Evolutionary conservation across 2,329 filamentous ascomycete genomes (phyloP), one percentile per base, ranked within the genome.

Genomic region (Bimuria novae-zelandiae): DNA sequence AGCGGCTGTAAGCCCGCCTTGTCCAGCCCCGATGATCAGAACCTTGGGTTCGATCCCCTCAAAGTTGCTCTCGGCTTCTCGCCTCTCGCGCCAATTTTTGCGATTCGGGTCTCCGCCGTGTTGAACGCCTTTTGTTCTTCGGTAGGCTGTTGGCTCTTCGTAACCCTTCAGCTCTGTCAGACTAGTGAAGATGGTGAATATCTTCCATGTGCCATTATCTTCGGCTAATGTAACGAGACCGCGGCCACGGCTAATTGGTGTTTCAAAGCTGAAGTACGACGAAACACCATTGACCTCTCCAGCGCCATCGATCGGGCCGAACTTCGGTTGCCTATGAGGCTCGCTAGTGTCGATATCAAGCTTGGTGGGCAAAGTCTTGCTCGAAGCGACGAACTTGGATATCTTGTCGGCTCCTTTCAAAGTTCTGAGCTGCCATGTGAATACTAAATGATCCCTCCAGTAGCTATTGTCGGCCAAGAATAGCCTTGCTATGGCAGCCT

Each of bases 371-470:
- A 71, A 59, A 22, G 74, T 70, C 54, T 60, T 78, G 30, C 58
- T 65, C 7, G 52, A 50, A 17, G 59, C 57, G 69, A 70, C 63
- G 44, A 46, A 64, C 35, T 39, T 83, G 79, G 25, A 72, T 74
- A 44, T 76, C 57, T 41, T 68, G 64, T 11, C 79, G 77, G 56
- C 80, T 78, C 65, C 68, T 44, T 70, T 68, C n/a, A 82, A 61
- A 0, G 84, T 86, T 30, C 76, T 80, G 21, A 84, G 75, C 29
- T 82, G 77, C 79, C 82, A 85, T 0, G 80, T 79, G 8, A 86
- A 62, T 6, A 75, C 79, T 3, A 86, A 76, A 49, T 85, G 80
- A 61, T 87, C 84, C 32, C 83, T 75, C 82, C 82, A 86, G 63
- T 80, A 84, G 19, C 79, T 75, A 32, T 80, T 76, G 35, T 80